A percentile compares a stretch with the other conserved stretches of the same genome.
phyloP scores from a whole-genome alignment of 2,329 filamentous ascomycete genomes.

The Alternaria longipes region DNA sequence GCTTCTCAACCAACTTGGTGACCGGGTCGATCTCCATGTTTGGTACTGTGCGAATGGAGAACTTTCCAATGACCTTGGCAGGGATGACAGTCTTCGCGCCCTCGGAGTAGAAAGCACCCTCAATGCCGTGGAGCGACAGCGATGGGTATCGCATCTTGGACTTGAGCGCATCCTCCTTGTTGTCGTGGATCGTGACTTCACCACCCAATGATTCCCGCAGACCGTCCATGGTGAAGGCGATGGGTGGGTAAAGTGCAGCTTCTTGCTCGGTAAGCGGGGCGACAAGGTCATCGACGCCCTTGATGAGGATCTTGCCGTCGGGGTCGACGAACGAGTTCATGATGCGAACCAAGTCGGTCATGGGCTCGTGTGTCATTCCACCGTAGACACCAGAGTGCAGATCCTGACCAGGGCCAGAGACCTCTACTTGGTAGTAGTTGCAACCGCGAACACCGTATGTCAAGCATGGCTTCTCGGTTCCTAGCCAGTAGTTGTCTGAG shows the following conservation, averaged over 20 bases:
- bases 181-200: conserved; percentile 83
- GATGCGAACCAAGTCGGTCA: conserved; percentile 91
- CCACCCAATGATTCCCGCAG: conserved; percentile 91
- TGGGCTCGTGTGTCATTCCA: conserved; percentile 95
- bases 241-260: conserved; percentile 84
- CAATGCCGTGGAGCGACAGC: conserved; percentile 90
- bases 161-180: conserved; percentile 95
- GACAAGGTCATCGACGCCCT: conserved; percentile 93
- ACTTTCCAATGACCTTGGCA: conserved; percentile 97
- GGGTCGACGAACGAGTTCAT: conserved; percentile 87
- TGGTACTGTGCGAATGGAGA: conserved; percentile 96
- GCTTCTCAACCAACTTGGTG: conserved; percentile 83
- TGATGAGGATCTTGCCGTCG: conserved; percentile 90
- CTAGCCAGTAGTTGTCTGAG: conserved; percentile 99
- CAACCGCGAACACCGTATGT: conserved; percentile 96
- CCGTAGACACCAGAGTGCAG: conserved; percentile 97
- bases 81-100: conserved; percentile 99
- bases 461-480: conserved; percentile 96
- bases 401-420: conserved; percentile 91
- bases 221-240: conserved; percentile 96
- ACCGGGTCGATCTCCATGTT: conserved; percentile 95
- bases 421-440: conserved; percentile 95
- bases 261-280: conserved; percentile 88
- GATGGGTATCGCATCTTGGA: conserved; percentile 95
- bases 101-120: conserved; percentile 91